phyloP scores from a whole-genome alignment of 163 green algal species.

The Trebouxia gelatinosa region DNA sequence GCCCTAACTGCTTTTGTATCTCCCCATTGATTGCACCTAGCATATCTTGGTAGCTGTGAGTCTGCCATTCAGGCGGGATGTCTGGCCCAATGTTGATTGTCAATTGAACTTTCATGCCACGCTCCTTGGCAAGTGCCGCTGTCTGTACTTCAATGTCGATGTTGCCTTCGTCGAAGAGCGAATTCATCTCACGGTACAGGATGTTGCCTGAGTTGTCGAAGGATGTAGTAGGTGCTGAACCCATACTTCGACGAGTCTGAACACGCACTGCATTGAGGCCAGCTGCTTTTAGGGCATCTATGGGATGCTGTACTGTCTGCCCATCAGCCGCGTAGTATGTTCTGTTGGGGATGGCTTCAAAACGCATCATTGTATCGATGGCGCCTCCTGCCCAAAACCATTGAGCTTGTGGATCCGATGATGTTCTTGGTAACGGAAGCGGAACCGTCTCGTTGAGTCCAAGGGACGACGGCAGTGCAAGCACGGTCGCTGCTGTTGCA shows the following conservation, averaged over 20 bases:
- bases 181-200: neutral
- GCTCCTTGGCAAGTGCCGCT: neutral
- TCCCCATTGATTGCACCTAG: neutral
- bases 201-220: neutral
- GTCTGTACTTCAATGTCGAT: neutral
- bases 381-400: neutral
- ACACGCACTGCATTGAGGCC: neutral
- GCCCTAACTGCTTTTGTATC: neutral
- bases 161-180: neutral
- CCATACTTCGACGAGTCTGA: neutral
- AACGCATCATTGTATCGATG: neutral
- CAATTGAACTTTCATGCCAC: neutral
- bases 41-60: neutral
- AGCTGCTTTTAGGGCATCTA: neutral
- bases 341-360: neutral
- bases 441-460: too few relatives aligned
- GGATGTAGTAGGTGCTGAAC: neutral
- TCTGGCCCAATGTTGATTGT: neutral
- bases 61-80: neutral
- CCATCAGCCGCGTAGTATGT: neutral
- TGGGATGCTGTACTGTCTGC: neutral
- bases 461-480: too few relatives aligned
- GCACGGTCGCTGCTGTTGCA: too few relatives aligned
- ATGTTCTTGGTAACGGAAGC: too few relatives aligned
- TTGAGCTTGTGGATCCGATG: too few relatives aligned